Base-by-base conservation (phyloP, 2,329 filamentous ascomycete genomes). In the Incumbomyces delicatus region DNA sequence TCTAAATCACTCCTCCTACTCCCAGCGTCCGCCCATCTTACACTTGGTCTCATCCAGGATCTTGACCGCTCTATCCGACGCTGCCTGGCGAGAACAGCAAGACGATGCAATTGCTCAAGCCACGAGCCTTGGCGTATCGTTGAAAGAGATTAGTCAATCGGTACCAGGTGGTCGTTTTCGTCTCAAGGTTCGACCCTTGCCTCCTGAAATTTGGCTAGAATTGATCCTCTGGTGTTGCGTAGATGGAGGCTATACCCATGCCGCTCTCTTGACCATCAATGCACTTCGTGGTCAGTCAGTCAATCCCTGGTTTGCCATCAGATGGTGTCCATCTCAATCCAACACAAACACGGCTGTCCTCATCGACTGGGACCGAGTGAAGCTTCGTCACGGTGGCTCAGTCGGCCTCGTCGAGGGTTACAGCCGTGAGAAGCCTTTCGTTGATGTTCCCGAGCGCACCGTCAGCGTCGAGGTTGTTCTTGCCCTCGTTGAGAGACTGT, bases 401-500 rank as follows among this genome's bases (percentile, higher is more conserved):
- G 46, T 51, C 27, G 49, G 49, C 34, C 40, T 48, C 16, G 45
- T 47, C 17, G 53, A 54, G 44, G 50, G 41, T 13, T 55, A 53
- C 40, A 50, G 51, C 29, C 10, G 27, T 4, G 53, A 54, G 14
- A 45, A 56, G 20, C 51, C 62, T 2, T 67, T 69, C 49, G 58
- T 63, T 27, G 66, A 68, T n/a, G 62, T 70, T 30, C 67, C 64
- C 2, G 50, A 52, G 35, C 61, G 66, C 41, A 78, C 74, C 0
- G 70, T 82, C 54, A 80, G 76, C 55, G 66, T 67, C 35, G 78
- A 82, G 60, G 69, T 81, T 10, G 68, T 80, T 20, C 64, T 70
- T 43, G 72, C 74, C 5, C 68, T 78, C 34, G 62, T 78, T 27
- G 74, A 78, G 54, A 73, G 70, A 13, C 58, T 78, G 12, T 57